These are phyloP conservation scores for Pichia nakasei DNA, from an alignment of 805 yeast genomes.

Conservation along the genomic window DNA sequence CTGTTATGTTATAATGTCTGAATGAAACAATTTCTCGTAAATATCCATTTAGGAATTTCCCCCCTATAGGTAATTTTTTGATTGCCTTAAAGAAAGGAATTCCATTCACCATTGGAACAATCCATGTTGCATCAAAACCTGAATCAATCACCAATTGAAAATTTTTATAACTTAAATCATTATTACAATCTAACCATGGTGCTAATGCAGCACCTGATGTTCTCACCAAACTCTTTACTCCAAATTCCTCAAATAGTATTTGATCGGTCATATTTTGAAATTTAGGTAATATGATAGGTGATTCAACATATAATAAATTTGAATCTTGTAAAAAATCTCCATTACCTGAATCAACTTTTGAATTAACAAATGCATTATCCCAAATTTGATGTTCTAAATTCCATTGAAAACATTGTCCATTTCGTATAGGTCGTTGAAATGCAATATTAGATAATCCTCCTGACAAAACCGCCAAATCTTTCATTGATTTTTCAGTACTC, in stretches of 20 bases:
- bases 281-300: slow-evolving; percentile 74
- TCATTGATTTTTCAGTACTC: slow-evolving; percentile 25
- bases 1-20: slow-evolving; percentile 87
- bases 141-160: slow-evolving; percentile 78
- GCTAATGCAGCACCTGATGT: slow-evolving; percentile 52
- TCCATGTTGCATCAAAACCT: slow-evolving; percentile 83
- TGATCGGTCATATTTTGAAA: slow-evolving; percentile 82
- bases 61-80: slow-evolving; percentile 76
- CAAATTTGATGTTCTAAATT: slow-evolving; percentile 80
- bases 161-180: slow-evolving; percentile 29
- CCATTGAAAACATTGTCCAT: slow-evolving; percentile 89
- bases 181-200: slow-evolving; percentile 44
- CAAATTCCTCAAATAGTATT: slow-evolving; percentile 89
- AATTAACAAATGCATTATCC: slow-evolving; percentile 62
- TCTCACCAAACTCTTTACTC: slow-evolving; percentile 61
- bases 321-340: slow-evolving; percentile 38
- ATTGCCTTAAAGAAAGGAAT: slow-evolving; percentile 69
- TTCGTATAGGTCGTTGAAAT: slow-evolving; percentile 75
- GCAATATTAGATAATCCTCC: slow-evolving; percentile 45
- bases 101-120: slow-evolving; percentile 77
- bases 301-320: slow-evolving; percentile 65
- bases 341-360: slow-evolving; percentile 22
- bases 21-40: slow-evolving; percentile 79
- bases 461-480: slow-evolving; percentile 38
- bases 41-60: slow-evolving; percentile 73